Evolutionary conservation across 306 rosid species (phyloP), one percentile per base, ranked within the genome.

Genomic region (Vicia sativa): DNA sequence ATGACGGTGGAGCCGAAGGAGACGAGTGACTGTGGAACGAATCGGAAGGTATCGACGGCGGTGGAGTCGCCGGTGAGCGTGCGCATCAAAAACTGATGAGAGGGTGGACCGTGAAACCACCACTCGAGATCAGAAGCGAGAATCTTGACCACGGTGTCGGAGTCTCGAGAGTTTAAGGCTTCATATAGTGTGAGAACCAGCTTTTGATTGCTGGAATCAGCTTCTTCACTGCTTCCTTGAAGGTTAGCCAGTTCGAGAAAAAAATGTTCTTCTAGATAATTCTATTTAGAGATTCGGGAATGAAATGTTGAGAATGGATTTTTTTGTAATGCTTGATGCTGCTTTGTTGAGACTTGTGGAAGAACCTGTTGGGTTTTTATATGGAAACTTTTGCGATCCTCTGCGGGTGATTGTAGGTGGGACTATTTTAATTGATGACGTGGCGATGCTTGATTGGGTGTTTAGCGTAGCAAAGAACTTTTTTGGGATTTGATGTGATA

Each of bases 91-190:
- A 80, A 90, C 77, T 93, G 97, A 73, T 90, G 85, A 1, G 90
- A 79, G 1, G 95, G 99, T 7, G 99, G 97, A 78, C 99, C 96
- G 60, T 93, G 97, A 83, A 93, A 93, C 97, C 97, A 93, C 99
- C 97, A 90, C 85, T 93, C 99, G 13, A 93, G 96, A 62, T 93
- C 92, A 8, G 92, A 62, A 28, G 95, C 92, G 11, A 93, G 77
- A 12, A 87, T 76, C 57, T 74, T 52, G 73, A 78, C 85, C 31
- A 93, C 97, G n/a, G 87, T 78, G 59, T 74, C 74, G 41, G 89
- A 87, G 78, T 90, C 93, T 2, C 76, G 83, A 2, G 92, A 65
- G 79, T 74, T 93, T 56, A 89, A 16, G 86, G 97, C 96, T 4
- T 82, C 99, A 88, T 93, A 93, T 2, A 93, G 87, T 34, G 81